Conservation (phyloP, 768 basidiomycete species). For the Galerina sulciceps region DNA sequence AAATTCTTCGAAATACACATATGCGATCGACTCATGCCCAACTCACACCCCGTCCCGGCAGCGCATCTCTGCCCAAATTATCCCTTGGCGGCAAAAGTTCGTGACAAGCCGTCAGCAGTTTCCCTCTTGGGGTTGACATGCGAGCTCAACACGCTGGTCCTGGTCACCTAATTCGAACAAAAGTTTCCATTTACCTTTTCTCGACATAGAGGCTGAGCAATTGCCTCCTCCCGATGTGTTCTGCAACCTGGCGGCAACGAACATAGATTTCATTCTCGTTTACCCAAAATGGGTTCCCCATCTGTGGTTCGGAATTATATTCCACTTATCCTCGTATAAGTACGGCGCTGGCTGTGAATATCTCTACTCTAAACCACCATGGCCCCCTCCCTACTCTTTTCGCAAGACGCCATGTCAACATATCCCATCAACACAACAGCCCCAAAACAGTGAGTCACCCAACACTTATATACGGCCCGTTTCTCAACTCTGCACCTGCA, state of each 20-base stretch:
- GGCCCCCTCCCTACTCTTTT: constrained; percentile 24
- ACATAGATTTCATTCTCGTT: constrained; percentile 22
- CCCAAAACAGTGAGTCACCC: constrained; percentile 26
- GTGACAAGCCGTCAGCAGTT: constrained; percentile 12
- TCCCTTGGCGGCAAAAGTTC: constrained; percentile 1
- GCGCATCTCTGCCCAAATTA: constrained; percentile 13
- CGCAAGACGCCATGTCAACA: constrained; percentile 23
- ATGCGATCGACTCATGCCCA: constrained; percentile 15
- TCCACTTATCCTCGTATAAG: constrained; percentile 32
- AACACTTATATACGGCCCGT: constrained; percentile 14
- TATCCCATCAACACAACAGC: constrained; percentile 22
- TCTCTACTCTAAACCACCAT: constrained; percentile 15
- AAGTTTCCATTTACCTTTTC: constrained; percentile 29
- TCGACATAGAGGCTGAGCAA: constrained; percentile 31
- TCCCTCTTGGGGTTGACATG: constrained; percentile 19
- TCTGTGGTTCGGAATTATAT: constrained; percentile 22
- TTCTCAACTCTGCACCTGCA: constrained; percentile 1
- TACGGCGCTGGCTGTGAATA: constrained; percentile 20
- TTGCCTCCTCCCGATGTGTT: constrained; percentile 17
- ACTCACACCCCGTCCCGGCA: constrained; percentile 15
- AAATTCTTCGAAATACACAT: constrained; percentile 18
- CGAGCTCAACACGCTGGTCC: constrained; percentile 20
- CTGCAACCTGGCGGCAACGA: constrained; percentile 20
- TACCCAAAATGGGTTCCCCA: constrained; percentile 19
- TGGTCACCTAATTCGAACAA: constrained; percentile 18